Conservation (phyloP, 768 basidiomycete species). For the Lactarius quietus region DNA sequence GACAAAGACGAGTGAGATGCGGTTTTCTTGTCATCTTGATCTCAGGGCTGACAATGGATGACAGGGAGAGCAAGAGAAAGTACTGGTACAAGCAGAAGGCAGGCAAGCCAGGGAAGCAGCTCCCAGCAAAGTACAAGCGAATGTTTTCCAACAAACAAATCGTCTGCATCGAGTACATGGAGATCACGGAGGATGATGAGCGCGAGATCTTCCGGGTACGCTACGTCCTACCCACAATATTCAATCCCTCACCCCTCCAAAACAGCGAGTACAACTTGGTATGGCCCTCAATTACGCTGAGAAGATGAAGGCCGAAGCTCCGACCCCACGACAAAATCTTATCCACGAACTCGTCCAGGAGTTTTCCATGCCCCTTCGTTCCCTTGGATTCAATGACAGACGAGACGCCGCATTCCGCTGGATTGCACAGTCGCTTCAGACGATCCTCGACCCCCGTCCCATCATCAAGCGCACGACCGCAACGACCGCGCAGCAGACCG, state of each 20-base stretch:
- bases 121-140: conserved; percentile 35
- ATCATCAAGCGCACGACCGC: conserved; percentile 30
- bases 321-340: conserved; percentile 27
- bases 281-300: conserved; percentile 31
- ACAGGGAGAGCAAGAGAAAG: conserved; percentile 28
- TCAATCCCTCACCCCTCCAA: not conserved
- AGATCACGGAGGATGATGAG: conserved; percentile 30
- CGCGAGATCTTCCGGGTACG: conserved; percentile 35
- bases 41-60: not conserved
- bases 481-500: conserved; percentile 42
- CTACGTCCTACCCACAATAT: not conserved
- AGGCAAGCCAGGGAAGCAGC: conserved; percentile 29
- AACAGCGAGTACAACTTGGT: conserved; percentile 32
- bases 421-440: conserved; percentile 50
- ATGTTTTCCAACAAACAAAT: conserved; percentile 46
- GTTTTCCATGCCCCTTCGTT: conserved; percentile 23
- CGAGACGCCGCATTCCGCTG: conserved; percentile 58
- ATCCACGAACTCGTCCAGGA: conserved; percentile 25
- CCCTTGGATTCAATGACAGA: conserved; percentile 48
- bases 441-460: conserved; percentile 43
- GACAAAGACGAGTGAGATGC: conserved; percentile 41
- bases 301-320: conserved; percentile 30
- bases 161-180: conserved; percentile 47
- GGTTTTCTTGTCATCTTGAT: too few relatives aligned
- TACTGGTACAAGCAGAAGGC: conserved; percentile 36